Evolutionary conservation across 352 stramenopile genomes (phyloP), one percentile per base, ranked within the genome.

Genomic region (Globisporangium nunn): DNA sequence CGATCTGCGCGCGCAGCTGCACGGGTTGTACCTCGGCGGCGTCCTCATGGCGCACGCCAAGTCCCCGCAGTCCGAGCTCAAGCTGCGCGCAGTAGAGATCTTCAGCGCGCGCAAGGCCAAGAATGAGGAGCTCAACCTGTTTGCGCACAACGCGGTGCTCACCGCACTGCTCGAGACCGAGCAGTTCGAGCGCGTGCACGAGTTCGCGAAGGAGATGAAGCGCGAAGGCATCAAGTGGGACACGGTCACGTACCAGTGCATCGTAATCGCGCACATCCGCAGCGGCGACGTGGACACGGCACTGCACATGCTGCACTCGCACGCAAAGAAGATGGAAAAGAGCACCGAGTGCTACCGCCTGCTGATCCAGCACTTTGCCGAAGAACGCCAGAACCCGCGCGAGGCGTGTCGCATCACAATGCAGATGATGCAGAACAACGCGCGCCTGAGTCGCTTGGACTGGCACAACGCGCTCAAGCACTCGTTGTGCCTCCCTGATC

Each of bases 361-460:
- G 50, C 58, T 81, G 44, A 92, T 92, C 50, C 46, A 70, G 12
- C 75, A 88, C 52, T 86, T 85, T 49, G 76, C 71, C 33, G 74
- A 88, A 18, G 72, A 76, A 44, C 68, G 70, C 44, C 81, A 89
- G 50, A 79, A 92, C 54, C 66, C 71, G 37, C 74, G 75, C 23
- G 72, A 82, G 52, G 82, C 79, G 1, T 86, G 84, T 39, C 79
- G 78, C 8, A 60, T 88, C 17, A 83, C 71, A n/a, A 92, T 91
- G 80, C 78, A 87, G 61, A 92, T 92, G 82, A 92, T 92, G 82
- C 76, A 89, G 61, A 56, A 76, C 54, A 92, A 92, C 58, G 73
- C 83, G 56, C 78, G 76, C 1, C 61, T 92, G 62, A 90, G 79
- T 59, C 79, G 76, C 23, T 66, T 81, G 23, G 84, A 94, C 63